Percentiles rank a stretch among this genome's conserved stretches.
These are phyloP conservation scores for Austroboletus novae-zelandiae DNA, from an alignment of 1,284 basidiomycete species.

Conservation along the genomic window DNA sequence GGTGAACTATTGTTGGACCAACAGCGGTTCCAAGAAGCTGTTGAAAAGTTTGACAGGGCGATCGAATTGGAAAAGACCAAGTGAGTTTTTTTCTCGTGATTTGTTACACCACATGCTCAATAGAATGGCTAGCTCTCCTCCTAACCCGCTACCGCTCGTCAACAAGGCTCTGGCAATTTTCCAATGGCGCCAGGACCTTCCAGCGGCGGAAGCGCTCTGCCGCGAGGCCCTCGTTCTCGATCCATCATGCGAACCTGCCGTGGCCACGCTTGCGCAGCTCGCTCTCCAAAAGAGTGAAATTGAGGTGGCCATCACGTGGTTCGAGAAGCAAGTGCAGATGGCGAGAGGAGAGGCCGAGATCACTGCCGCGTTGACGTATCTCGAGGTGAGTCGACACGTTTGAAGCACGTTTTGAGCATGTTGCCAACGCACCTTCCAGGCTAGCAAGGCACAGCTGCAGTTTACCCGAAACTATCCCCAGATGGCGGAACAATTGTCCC, in stretches of 20 bases:
- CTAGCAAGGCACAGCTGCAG: constrained; percentile 76
- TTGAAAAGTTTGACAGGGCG: constrained; percentile 94
- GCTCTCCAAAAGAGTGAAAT: constrained; percentile 91
- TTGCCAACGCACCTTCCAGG: constrained; percentile 42
- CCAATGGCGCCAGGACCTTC: constrained; percentile 94
- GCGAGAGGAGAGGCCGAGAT: constrained; percentile 92
- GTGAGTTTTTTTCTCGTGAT: constrained; percentile 39
- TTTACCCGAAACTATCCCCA: constrained; percentile 83
- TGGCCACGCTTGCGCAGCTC: constrained; percentile 94
- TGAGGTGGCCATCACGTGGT: constrained; percentile 84
- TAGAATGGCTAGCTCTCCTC: constrained; percentile 44
- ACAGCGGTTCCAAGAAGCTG: constrained; percentile 83
- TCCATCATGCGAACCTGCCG: constrained; percentile 93
- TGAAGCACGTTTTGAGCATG: background rate
- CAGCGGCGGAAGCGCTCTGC: constrained; percentile 82
- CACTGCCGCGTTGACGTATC: constrained; percentile 85
- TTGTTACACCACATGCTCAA: constrained; percentile 1
- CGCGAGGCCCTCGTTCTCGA: constrained; percentile 86
- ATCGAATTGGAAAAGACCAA: constrained; percentile 84
- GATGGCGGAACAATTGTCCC: constrained; percentile 64
- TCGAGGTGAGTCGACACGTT: constrained; percentile 52
- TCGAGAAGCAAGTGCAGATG: constrained; percentile 81
- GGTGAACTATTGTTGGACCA: constrained; percentile 96
- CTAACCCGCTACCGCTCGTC: constrained; percentile 91
- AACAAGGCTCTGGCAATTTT: constrained; percentile 97